Evolutionary conservation across 441 rosid genomes (phyloP), one percentile per base, ranked within the genome.

Genomic region (Populus hybrid): DNA sequence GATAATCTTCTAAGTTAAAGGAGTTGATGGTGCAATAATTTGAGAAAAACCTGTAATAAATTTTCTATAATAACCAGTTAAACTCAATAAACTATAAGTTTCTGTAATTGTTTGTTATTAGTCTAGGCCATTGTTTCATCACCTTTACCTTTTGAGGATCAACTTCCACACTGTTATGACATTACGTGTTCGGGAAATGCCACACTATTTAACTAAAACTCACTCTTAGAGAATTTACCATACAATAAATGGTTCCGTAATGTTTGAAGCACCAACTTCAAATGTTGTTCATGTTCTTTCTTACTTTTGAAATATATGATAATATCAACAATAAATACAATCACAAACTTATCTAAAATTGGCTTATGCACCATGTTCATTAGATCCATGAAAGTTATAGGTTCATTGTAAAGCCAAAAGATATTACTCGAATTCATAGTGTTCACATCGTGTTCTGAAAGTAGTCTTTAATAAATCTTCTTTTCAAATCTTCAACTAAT

Each of bases 81-180:
- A 0, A 28, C 4, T 2, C 0, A 33, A 68, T 18, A 68, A 33
- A 8, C 6, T 18, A 0, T 7, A 0, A 68, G 3, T 10, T 10
- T 68, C 0, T 14, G 0, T 33, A 68, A 68, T 0, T 28, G 0
- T 31, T 0, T 28, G 0, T 31, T 1, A 5, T 33, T 6, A 14
- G 10, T 20, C 0, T 20, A 20, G 0, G 14, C 14, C 71, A 68
- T 33, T 68, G 12, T 3, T 29, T 68, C 21, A 31, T 16, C 0
- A 0, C 6, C 20, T 68, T 4, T 6, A 68, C 8, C 9, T 31
- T 31, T n/a, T 68, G 7, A 2, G 14, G 35, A 68, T 68, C 24
- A 3, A 68, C 7, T 31, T 68, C 0, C 10, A 31, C 20, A 28
- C 1, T 12, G 9, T 68, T 23, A 4, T 38, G 2, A 21, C 18